Base-by-base conservation (phyloP, 192 early-diverging fungal genomes). In the Bifiguratus adelaidae region DNA sequence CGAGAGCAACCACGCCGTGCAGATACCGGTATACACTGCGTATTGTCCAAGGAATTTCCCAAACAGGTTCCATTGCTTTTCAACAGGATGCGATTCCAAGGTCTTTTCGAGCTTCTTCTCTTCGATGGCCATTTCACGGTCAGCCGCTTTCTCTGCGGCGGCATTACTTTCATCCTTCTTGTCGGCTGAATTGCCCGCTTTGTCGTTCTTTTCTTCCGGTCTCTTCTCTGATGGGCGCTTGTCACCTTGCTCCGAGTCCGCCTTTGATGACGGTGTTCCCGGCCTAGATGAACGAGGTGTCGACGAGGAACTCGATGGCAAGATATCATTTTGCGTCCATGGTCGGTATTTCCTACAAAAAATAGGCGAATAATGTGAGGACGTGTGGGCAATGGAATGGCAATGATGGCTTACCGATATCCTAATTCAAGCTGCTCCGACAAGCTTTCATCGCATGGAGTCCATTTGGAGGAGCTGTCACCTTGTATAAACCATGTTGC, bases 361-460 rank as follows among this genome's bases (percentile, higher is more conserved):
- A 26, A 27, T 27, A 53, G 22, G 32, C 11, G 15, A 34, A 15
- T 34, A 4, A 45, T 16, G 5, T 43, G 3, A 43, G 19, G n/a
- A 44, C 23, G 13, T 42, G 27, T 8, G 2, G 30, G 34, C 15
- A 30, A 30, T 8, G 4, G 7, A 35, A 23, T 34, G 15, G 3
- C 8, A 19, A 6, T 35, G 22, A 45, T 25, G 18, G 30, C 50
- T 36, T 68, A 71, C 77, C 61, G 65, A 55, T 87, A 90, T 22
- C 89, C 89, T 30, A 78, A 71, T 67, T 92, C 88, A 23, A 90
- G 69, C 61, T 92, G 89, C 26, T 77, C 56, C 1, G 86, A 51
- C 9, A 92, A 52, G 42, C 85, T 90, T 36, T 85, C 87, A 44
- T 90, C 83, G 60, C 89, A 92, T 7, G 89, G 87, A 7, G 80